phyloP scores from a whole-genome alignment of 2,329 filamentous ascomycete genomes.

The Corinectria fuckeliana region DNA sequence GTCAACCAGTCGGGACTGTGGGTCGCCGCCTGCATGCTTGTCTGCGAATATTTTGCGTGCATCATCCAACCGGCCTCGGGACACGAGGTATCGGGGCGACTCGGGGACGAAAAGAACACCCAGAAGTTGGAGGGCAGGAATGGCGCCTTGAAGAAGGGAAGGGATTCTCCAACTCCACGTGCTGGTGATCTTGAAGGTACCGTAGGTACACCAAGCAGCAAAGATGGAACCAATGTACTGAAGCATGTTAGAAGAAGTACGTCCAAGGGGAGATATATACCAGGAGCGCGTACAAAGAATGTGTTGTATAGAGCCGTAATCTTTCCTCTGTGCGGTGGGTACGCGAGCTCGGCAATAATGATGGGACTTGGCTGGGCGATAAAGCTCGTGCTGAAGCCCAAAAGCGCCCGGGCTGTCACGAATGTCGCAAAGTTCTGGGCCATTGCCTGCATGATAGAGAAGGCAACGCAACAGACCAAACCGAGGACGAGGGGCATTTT shows the following conservation, averaged over 20 bases:
- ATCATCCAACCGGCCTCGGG: background rate
- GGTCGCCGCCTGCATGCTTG: slow-evolving; percentile 4
- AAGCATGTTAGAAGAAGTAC: background rate
- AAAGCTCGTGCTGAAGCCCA: slow-evolving; percentile 40
- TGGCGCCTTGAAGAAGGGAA: background rate
- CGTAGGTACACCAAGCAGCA: slow-evolving; percentile 6
- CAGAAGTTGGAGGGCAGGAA: background rate
- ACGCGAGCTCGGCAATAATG: slow-evolving; percentile 41
- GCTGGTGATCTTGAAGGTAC: background rate
- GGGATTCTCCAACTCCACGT: slow-evolving; percentile 16
- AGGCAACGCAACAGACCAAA: slow-evolving; percentile 35
- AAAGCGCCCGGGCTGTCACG: slow-evolving; percentile 38
- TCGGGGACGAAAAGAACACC: slow-evolving; percentile 9
- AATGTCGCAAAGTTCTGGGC: slow-evolving; percentile 36
- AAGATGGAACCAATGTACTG: slow-evolving; percentile 15
- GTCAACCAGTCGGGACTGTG: slow-evolving; percentile 1
- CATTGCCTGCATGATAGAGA: slow-evolving; percentile 40
- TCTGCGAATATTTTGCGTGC: slow-evolving; percentile 7
- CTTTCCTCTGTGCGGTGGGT: slow-evolving; percentile 41
- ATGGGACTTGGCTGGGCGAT: slow-evolving; percentile 40
- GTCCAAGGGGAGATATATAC: background rate
- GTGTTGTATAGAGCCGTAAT: slow-evolving; percentile 41
- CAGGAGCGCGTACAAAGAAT: slow-evolving; percentile 24
- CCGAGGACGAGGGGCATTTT: slow-evolving; percentile 46
- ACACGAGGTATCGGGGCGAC: slow-evolving; percentile 14